Percentiles rank a stretch among this genome's conserved stretches.
Evolutionary conservation across 805 yeast genomes (phyloP).

Genomic region (Maudiozyma saulgeensis): DNA sequence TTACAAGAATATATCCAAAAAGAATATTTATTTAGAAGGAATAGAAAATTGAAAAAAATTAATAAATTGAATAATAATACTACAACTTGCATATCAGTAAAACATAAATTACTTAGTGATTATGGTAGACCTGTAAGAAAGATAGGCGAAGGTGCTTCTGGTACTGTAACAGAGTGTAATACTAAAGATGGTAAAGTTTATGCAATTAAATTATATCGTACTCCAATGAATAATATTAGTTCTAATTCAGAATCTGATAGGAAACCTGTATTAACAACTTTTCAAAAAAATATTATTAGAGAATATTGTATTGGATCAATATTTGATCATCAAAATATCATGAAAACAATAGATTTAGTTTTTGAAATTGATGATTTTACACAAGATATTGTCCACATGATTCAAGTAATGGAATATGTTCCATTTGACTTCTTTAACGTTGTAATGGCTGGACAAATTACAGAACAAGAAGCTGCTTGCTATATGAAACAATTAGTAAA

Average conservation of each 20-base stretch:
- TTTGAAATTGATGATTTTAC: constrained; percentile 36
- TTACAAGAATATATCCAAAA: constrained; percentile 21
- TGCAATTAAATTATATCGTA: constrained; percentile 73
- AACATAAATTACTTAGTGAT: constrained; percentile 29
- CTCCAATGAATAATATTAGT: not conserved
- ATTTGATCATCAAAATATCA: constrained; percentile 67
- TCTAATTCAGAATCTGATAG: not conserved
- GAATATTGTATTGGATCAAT: constrained; percentile 79
- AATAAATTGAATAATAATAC: not conserved
- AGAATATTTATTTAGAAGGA: constrained; percentile 23
- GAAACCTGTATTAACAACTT: constrained; percentile 33
- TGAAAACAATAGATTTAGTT: constrained; percentile 74
- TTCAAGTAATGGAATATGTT: constrained; percentile 72
- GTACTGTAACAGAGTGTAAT: constrained; percentile 75
- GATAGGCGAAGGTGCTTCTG: constrained; percentile 91
- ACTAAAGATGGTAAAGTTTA: constrained; percentile 52
- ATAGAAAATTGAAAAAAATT: constrained; percentile 8
- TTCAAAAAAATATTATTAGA: constrained; percentile 66
- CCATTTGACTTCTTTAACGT: constrained; percentile 86
- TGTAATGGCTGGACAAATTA: constrained; percentile 82
- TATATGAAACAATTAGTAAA: constrained; percentile 71
- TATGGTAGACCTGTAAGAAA: constrained; percentile 69
- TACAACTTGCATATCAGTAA: constrained; percentile 29
- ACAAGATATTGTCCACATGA: constrained; percentile 46
- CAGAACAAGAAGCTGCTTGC: constrained; percentile 59